phyloP scores from a whole-genome alignment of 345 rosid genomes.

The Cardamine occulta region DNA sequence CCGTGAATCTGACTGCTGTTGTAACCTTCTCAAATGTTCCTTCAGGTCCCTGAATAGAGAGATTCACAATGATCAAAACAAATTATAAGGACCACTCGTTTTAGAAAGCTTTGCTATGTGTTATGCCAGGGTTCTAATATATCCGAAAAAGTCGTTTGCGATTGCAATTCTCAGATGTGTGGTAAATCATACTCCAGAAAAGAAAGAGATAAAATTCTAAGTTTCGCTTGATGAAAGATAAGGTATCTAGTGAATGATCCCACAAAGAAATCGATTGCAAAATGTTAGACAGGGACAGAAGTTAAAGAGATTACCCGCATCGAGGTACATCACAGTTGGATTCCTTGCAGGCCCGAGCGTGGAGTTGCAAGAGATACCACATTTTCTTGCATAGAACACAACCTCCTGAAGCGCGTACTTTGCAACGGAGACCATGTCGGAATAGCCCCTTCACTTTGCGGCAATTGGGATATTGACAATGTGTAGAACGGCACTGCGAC shows the following conservation, averaged over 20 bases:
- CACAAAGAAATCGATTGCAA: background rate
- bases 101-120: conserved; percentile 5
- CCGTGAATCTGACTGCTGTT: conserved; percentile 96
- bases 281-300: conserved; percentile 15
- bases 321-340: conserved; percentile 94
- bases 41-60: conserved; percentile 74
- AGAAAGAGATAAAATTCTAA: background rate
- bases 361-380: conserved; percentile 99
- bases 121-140: conserved; percentile 1
- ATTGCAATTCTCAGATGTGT: background rate
- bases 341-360: conserved; percentile 98
- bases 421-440: conserved; percentile 94
- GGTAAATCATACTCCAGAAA: conserved; percentile 18
- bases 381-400: conserved; percentile 92
- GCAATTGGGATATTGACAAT: conserved; percentile 94
- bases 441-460: conserved; percentile 97
- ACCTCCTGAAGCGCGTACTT: conserved; percentile 88
- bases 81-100: background rate
- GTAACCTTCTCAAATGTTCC: conserved; percentile 92
- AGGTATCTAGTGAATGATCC: conserved; percentile 8
- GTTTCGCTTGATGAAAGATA: conserved; percentile 1
- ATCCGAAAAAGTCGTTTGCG: background rate
- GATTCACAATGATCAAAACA: conserved; percentile 29
- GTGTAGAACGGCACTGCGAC: conserved; percentile 78
- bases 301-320: conserved; percentile 66